Evolutionary conservation across 257 asterid species (phyloP), one percentile per base, ranked within the genome.

Genomic region (Ballota nigra): DNA sequence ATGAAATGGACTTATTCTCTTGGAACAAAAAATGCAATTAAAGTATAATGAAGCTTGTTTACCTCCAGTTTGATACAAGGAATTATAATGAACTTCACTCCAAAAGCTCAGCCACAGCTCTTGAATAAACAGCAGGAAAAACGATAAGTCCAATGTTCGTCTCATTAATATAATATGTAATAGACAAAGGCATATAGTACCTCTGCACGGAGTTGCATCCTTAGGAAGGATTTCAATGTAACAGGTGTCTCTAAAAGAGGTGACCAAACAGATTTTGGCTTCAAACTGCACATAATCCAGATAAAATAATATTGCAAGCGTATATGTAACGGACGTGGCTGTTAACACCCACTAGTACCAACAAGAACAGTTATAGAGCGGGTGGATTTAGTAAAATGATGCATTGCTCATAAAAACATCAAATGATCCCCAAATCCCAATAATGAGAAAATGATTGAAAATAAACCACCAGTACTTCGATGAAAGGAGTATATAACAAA

Each of bases 101-200:
- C 98, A 93, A 82, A 93, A 93, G 89, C 98, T 93, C 81, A 93
- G 88, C 97, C 98, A 93, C 74, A 91, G 60, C 83, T 88, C 98
- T 92, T 68, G 65, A 75, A 4, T 26, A 76, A 66, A 64, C 12
- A 70, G 20, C 52, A 74, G 3, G 13, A 45, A 55, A 26, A 36
- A 16, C 16, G 57, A 16, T 15, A 13, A 67, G 56, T 28, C 19
- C 11, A 45, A 53, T 4, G 11, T 24, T 61, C 29, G 5, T 38
- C 29, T n/a, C 23, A 19, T 31, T n/a, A n/a, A 41, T 15, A 59
- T 28, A 28, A 33, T 0, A 8, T 16, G 29, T 5, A n/a, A n/a
- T n/a, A 57, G 63, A 12, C 22, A 47, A 18, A 19, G 23, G 16
- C 16, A 10, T n/a, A 28, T 36, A 65, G 24, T 80, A 92, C 96